Conservation (phyloP, 352 stramenopile genomes). For the Globisporangium camurandrum region DNA sequence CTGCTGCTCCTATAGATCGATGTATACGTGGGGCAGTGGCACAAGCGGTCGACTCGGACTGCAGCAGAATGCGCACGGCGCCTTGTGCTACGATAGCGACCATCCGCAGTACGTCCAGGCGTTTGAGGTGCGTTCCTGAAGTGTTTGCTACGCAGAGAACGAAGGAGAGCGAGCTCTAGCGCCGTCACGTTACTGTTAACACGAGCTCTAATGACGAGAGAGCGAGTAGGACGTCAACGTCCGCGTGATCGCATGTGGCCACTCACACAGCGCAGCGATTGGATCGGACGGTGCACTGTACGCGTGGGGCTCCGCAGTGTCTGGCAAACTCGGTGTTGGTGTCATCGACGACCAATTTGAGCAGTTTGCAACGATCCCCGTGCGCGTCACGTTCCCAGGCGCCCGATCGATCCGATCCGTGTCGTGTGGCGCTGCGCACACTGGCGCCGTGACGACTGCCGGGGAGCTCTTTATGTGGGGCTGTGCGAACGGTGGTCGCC, state of each 20-base stretch:
- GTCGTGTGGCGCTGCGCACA: constrained; percentile 86
- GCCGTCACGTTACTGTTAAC: no score
- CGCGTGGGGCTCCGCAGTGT: constrained; percentile 80
- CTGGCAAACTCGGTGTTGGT: constrained; percentile 86
- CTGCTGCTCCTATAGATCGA: no score
- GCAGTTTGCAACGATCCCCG: constrained; percentile 64
- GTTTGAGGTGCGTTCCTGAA: constrained; percentile 31
- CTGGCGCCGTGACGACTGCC: constrained; percentile 49
- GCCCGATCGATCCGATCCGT: constrained; percentile 61
- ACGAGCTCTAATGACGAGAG: no score
- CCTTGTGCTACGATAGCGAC: constrained; percentile 58
- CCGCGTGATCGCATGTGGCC: constrained; percentile 55
- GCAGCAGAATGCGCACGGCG: constrained; percentile 33
- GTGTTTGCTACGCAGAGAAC: constrained; percentile 10
- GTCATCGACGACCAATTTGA: constrained; percentile 73
- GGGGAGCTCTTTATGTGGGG: constrained; percentile 87
- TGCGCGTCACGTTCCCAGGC: constrained; percentile 61
- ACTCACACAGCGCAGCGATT: constrained; percentile 86
- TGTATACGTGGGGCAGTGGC: constrained; percentile 91
- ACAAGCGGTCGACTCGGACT: constrained; percentile 77
- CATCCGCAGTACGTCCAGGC: constrained; percentile 50
- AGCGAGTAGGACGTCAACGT: constrained; percentile 29
- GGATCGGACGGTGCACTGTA: constrained; percentile 69
- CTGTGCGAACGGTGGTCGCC: constrained; percentile 86
- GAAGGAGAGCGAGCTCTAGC: no score